Percentiles rank a stretch among this genome's conserved stretches.
These are phyloP conservation scores for Tetrahymena elliotti DNA, from an alignment of 73 alveolate species.

Conservation along the genomic window DNA sequence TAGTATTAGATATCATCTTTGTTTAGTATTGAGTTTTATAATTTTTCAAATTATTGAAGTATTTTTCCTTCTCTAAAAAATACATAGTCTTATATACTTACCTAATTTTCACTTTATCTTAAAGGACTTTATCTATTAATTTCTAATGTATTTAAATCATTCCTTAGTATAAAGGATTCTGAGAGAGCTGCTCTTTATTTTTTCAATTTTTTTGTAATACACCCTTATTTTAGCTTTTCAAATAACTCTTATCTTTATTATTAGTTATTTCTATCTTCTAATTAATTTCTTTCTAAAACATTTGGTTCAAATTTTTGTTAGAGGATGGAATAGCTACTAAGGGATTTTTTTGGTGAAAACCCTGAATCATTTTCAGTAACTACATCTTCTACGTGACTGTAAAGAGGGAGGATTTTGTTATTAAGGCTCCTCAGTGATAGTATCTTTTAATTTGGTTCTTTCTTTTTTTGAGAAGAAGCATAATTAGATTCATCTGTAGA, in stretches of 20 bases:
- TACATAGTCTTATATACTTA: neutral
- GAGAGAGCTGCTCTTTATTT: neutral
- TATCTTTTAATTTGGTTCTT: neutral
- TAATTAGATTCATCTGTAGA: neutral
- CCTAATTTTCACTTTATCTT: neutral
- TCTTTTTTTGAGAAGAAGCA: neutral
- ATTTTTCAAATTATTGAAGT: neutral
- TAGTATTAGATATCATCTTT: neutral
- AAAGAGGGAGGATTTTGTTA: neutral
- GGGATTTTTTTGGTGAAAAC: neutral
- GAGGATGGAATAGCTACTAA: neutral
- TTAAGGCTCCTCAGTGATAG: neutral
- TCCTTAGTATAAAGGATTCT: neutral
- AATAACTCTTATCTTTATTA: neutral
- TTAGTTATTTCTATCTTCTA: neutral
- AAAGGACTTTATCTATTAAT: neutral
- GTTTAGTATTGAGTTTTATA: neutral
- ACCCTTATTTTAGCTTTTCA: neutral
- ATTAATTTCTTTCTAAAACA: neutral
- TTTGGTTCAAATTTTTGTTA: neutral
- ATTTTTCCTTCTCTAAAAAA: neutral
- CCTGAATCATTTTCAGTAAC: neutral
- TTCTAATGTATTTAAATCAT: neutral
- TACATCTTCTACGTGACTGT: neutral
- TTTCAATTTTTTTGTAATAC: neutral